These are phyloP conservation scores for Haematococcus lacustris DNA, from an alignment of 139 green algal species.

Conservation along the genomic window DNA sequence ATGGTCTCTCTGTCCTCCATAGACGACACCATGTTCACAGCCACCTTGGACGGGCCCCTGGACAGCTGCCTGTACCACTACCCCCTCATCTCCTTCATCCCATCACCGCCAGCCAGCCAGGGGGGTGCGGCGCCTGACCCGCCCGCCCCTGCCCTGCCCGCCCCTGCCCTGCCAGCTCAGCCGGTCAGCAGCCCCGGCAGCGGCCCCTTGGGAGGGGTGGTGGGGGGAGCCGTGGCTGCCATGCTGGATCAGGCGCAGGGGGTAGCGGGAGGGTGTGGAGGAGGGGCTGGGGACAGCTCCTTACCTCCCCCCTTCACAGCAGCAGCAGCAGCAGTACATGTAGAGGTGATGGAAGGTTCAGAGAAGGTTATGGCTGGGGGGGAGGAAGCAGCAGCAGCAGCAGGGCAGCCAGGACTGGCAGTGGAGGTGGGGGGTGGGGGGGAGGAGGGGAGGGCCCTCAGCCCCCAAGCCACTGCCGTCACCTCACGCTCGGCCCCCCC, in stretches of 20 bases:
- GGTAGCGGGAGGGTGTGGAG: neutral
- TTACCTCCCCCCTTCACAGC: neutral
- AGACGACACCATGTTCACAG: neutral
- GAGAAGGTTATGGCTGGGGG: neutral
- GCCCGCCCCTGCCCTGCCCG: too few relatives aligned
- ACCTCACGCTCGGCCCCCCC: neutral
- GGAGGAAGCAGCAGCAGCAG: neutral
- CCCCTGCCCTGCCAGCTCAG: neutral
- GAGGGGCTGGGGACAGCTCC: neutral
- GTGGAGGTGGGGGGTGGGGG: too few relatives aligned
- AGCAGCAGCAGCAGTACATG: neutral
- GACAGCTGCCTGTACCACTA: neutral
- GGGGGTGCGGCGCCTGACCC: neutral
- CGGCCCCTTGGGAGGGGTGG: too few relatives aligned
- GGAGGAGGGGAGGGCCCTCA: neutral
- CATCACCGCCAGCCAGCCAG: neutral
- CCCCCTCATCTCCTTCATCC: neutral
- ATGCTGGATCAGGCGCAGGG: neutral
- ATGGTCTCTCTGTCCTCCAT: neutral
- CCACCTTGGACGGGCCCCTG: neutral
- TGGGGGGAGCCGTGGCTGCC: too few relatives aligned
- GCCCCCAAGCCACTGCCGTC: neutral
- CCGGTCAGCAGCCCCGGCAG: neutral
- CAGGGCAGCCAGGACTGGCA: neutral
- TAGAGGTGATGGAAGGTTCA: neutral